Base-by-base conservation (phyloP, 768 basidiomycete species). In the Auricularia heimuer region DNA sequence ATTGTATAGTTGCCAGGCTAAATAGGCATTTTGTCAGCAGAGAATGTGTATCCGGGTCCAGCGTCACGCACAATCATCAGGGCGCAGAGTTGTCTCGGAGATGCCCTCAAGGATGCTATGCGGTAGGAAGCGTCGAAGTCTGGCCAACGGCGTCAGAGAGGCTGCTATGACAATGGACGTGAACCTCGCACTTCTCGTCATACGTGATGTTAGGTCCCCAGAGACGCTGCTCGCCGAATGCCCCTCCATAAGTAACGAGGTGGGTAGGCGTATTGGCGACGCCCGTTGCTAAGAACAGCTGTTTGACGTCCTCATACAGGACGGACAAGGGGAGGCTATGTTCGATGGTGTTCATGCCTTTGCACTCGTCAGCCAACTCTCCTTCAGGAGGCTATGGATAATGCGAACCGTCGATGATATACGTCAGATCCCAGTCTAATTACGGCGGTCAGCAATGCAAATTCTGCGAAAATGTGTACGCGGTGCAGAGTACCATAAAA, bases 291-390 rank as follows among this genome's bases (percentile, higher is more conserved):
- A 83, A 82, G 69, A 79, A 89, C 12, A 90, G 76, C 0, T 77
- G 85, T 33, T 85, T 69, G 62, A 90, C 76, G 67, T 89, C 89
- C 24, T 89, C 87, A 68, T 85, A 89, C 3, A 89, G 76, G 8
- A 74, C 73, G 1, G 89, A 82, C 1, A 88, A 77, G 4, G 89
- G 89, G 47, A 90, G 72, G 29, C 87, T 78, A 68, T 90, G 88
- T 71, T 90, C 88, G 11, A 90, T 75, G 1, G 88, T 89, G 2
- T 88, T 88, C 88, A 89, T 89, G 16, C 87, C 87, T 88, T 42
- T 42, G 39, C 12, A 14, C 6, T 29, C 29, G 29, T 29, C 29
- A 29, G 29, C 29, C 29, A 29, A 29, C 29, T 29, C 29, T 29
- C 29, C 29, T 2, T 29, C 29, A 2, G 29, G 29, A 29, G 29